These are phyloP conservation scores for Penicillium verhagenii DNA, from an alignment of 495 filamentous ascomycete genomes.

Conservation along the genomic window DNA sequence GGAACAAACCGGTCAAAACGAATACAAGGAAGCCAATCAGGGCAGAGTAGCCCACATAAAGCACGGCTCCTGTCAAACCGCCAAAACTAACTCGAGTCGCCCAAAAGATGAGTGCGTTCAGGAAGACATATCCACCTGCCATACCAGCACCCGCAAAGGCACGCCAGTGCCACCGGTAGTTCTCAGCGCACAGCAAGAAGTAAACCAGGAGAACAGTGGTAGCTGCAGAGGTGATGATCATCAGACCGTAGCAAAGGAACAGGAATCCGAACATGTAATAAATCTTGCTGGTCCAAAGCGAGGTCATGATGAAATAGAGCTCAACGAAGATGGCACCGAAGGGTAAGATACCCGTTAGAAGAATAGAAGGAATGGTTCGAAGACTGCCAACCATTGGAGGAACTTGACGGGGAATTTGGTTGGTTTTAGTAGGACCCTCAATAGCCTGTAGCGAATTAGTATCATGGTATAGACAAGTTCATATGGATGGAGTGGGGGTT, in stretches of 20 bases:
- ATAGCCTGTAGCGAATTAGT: conserved; percentile 41
- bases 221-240: conserved; percentile 92
- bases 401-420: conserved; percentile 97
- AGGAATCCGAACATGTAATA: conserved; percentile 99
- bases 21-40: conserved; percentile 90
- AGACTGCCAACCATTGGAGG: conserved; percentile 79
- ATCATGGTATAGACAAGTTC: not conserved
- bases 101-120: conserved; percentile 86
- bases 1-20: conserved; percentile 79
- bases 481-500: not conserved
- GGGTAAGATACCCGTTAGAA: conserved; percentile 86
- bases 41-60: conserved; percentile 91
- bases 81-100: conserved; percentile 78
- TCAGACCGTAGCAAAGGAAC: conserved; percentile 94
- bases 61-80: conserved; percentile 77
- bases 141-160: conserved; percentile 85
- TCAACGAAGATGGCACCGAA: conserved; percentile 97
- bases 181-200: conserved; percentile 90
- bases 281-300: conserved; percentile 94
- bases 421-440: conserved; percentile 83
- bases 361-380: conserved; percentile 78
- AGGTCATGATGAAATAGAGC: conserved; percentile 97
- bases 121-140: conserved; percentile 85
- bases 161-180: conserved; percentile 99
- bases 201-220: conserved; percentile 92